Percentiles rank a stretch among this genome's conserved stretches.
Conservation (phyloP, 179 eudicot genomes). For the Spergularia azorica region DNA sequence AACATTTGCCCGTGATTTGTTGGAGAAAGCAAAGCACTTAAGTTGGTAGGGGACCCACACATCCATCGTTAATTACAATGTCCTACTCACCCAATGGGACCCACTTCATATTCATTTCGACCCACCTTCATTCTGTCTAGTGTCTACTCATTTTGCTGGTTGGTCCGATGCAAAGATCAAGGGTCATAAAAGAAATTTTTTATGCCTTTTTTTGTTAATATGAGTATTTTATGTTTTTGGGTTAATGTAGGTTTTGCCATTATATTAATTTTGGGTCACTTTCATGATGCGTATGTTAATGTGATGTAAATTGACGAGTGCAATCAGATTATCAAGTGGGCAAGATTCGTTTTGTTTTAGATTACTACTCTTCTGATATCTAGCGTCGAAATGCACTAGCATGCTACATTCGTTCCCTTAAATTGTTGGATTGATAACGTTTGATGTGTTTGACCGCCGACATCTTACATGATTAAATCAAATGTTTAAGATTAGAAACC, state of each 20-base stretch:
- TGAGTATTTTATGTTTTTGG: neutral
- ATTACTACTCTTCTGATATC: neutral
- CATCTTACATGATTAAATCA: too few relatives aligned
- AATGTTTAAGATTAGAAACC: too few relatives aligned
- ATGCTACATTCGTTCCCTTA: too few relatives aligned
- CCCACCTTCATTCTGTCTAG: slow-evolving; percentile 15
- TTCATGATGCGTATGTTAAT: slow-evolving; percentile 6
- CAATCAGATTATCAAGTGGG: slow-evolving; percentile 8
- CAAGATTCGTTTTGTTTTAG: slow-evolving; percentile 2
- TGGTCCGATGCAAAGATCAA: neutral
- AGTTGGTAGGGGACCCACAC: neutral
- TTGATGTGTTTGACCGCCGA: too few relatives aligned
- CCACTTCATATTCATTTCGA: slow-evolving; percentile 9
- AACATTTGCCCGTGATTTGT: slow-evolving; percentile 21
- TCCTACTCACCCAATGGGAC: slow-evolving; percentile 13
- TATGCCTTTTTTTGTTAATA: neutral
- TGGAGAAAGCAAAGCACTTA: slow-evolving; percentile 19
- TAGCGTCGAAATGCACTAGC: too few relatives aligned
- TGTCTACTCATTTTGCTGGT: slow-evolving; percentile 1
- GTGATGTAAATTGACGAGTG: slow-evolving; percentile 3
- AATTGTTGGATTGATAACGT: too few relatives aligned
- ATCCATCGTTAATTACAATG: slow-evolving; percentile 30
- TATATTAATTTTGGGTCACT: slow-evolving; percentile 13
- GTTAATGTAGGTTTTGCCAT: neutral
- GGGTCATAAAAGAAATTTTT: slow-evolving; percentile 4